phyloP scores from a whole-genome alignment of 2,329 filamentous ascomycete genomes.

The Hymenoscyphus repandus region DNA sequence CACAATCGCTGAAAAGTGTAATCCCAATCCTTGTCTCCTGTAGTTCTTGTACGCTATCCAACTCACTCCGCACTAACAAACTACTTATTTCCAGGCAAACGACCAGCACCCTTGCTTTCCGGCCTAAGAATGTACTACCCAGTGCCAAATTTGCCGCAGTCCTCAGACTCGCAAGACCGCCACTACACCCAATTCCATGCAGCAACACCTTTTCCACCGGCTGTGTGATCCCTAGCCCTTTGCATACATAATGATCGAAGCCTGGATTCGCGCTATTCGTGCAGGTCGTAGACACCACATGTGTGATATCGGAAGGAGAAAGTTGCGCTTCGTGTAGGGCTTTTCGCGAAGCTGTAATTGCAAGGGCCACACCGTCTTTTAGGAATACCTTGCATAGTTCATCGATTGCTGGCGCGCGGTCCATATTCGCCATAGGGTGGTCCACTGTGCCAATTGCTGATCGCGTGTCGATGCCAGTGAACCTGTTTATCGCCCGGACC shows the following conservation, averaged over 20 bases:
- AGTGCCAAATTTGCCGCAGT: slow-evolving; percentile 63
- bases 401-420: slow-evolving; percentile 46
- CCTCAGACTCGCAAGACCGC: slow-evolving; percentile 55
- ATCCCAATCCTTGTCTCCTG: slow-evolving; percentile 61
- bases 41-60: slow-evolving; percentile 54
- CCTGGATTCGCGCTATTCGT: slow-evolving; percentile 66
- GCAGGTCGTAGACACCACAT: slow-evolving; percentile 63
- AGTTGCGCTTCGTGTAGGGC: slow-evolving; percentile 51
- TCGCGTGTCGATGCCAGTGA: slow-evolving; percentile 58
- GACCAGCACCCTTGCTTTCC: slow-evolving; percentile 58
- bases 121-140: slow-evolving; percentile 52
- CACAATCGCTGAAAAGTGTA: slow-evolving; percentile 65
- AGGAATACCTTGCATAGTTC: slow-evolving; percentile 52
- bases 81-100: slow-evolving; percentile 60
- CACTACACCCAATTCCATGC: slow-evolving; percentile 62
- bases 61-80: slow-evolving; percentile 56
- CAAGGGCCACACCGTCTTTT: slow-evolving; percentile 52
- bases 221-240: slow-evolving; percentile 50
- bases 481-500: slow-evolving; percentile 57
- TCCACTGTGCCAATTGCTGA: slow-evolving; percentile 57
- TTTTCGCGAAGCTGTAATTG: slow-evolving; percentile 48
- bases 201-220: slow-evolving; percentile 60
- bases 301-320: slow-evolving; percentile 51
- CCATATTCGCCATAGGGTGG: slow-evolving; percentile 56
- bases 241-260: slow-evolving; percentile 61